Evolutionary conservation across 2,329 filamentous ascomycete genomes (phyloP).

Genomic region (Gnomoniopsis sp.): DNA sequence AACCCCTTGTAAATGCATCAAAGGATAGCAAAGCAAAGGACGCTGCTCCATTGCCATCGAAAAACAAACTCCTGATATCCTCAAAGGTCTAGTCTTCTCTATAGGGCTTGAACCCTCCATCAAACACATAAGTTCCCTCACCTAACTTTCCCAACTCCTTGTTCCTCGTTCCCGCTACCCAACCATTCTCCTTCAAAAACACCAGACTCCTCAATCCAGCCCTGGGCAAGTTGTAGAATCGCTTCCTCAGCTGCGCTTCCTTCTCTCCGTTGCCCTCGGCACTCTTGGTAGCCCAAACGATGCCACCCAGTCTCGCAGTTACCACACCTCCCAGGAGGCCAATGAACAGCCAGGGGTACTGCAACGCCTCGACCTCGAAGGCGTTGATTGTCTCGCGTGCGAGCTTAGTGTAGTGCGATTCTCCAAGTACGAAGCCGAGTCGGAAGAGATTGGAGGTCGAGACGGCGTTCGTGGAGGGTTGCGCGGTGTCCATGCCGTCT

Average conservation of each 20-base stretch:
- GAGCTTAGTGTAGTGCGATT: conserved; percentile 58
- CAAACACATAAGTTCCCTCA: conserved; percentile 21
- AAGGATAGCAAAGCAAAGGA: background rate
- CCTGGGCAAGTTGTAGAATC: conserved; percentile 24
- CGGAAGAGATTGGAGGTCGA: conserved; percentile 86
- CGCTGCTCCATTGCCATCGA: background rate
- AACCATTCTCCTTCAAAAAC: conserved; percentile 17
- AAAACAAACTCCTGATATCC: background rate
- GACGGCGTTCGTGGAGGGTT: conserved; percentile 85
- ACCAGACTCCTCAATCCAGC: conserved; percentile 28
- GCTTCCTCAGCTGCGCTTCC: conserved; percentile 15
- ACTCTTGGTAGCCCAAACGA: conserved; percentile 28
- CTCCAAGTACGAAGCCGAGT: conserved; percentile 66
- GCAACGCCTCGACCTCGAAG: conserved; percentile 87
- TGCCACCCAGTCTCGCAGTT: conserved; percentile 66
- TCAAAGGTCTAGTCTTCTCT: conserved; percentile 9
- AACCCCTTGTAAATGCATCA: background rate
- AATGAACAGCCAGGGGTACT: conserved; percentile 90
- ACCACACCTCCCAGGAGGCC: conserved; percentile 76
- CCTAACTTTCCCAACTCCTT: conserved; percentile 20
- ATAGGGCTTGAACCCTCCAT: conserved; percentile 22
- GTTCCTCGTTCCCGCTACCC: conserved; percentile 22
- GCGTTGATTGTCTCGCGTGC: conserved; percentile 75
- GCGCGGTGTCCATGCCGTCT: conserved; percentile 89
- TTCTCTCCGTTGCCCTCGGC: conserved; percentile 8